Evolutionary conservation across 2,329 filamentous ascomycete species (phyloP), one percentile per base, ranked within the genome.

Genomic region (Chaetomium sp.): DNA sequence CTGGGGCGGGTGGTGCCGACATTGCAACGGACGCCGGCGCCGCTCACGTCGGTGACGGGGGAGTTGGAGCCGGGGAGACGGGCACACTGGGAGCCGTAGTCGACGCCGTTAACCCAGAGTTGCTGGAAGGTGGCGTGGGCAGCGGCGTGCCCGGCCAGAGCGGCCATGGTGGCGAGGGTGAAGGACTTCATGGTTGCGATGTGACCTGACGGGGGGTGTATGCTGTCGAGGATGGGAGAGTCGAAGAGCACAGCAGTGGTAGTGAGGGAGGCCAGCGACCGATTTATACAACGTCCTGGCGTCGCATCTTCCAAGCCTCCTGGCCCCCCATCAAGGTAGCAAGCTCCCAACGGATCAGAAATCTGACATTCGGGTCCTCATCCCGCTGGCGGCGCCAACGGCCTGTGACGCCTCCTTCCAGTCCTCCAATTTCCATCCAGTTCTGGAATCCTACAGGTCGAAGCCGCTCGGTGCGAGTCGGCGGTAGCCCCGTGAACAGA

Each of bases 111-210:
- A 38, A 82, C 78, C 80, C 80, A 83, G 55, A 83, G 74, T 4
- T 82, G 72, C 68, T 85, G 82, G 74, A 83, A 85, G 53, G 78
- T 84, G 33, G 83, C 81, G 70, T 85, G 83, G 62, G 77, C 79
- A 42, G 77, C 72, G 21, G 74, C 79, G 12, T 77, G 71, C 50
- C 74, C 72, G 16, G 75, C 76, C 59, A 79, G 64, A 51, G 74
- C 76, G 27, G 74, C 72, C 53, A 71, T 61, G 53, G 72, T 71
- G 42, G 74, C 70, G 35, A 75, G 57, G 29, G 74, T 55, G 50
- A 71, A 70, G 3, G 73, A 74, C 74, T 76, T 79, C 78, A 80
- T 80, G 42, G 60, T 65, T 50, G 51, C 23, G 35, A 54, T 45
- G 23, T 45, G 51, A 45, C 25, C 50, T 60, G 31, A 23, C 51